phyloP scores from a whole-genome alignment of 805 yeast genomes.

The Candida sphagnicola region DNA sequence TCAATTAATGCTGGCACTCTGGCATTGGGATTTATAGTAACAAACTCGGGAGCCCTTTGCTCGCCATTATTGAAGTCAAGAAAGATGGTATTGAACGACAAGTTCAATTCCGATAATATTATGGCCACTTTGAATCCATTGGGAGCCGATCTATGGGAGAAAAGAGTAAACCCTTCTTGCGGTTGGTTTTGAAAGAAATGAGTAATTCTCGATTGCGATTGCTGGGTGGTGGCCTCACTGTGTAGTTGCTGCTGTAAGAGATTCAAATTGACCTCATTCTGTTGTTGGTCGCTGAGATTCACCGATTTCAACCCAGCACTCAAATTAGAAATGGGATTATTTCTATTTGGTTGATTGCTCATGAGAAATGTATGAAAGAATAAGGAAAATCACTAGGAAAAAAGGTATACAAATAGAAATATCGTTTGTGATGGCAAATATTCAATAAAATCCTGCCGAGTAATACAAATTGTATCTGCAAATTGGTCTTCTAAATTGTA shows the following conservation, averaged over 20 bases:
- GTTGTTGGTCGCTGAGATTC: constrained; percentile 37
- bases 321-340: constrained; percentile 37
- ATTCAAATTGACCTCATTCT: constrained; percentile 37
- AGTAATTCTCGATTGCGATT: constrained; percentile 56
- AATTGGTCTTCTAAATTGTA: too few relatives aligned
- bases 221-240: constrained; percentile 36
- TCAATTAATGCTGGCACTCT: constrained; percentile 93
- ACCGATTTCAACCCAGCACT: constrained; percentile 46
- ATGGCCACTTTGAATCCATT: constrained; percentile 96
- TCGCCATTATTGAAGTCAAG: constrained; percentile 86
- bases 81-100: constrained; percentile 75
- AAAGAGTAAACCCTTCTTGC: constrained; percentile 75
- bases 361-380: too few relatives aligned
- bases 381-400: too few relatives aligned
- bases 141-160: constrained; percentile 76
- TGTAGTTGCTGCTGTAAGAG: constrained; percentile 44
- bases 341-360: constrained; percentile 1
- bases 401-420: too few relatives aligned
- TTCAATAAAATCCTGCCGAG: too few relatives aligned
- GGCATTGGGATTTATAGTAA: constrained; percentile 92
- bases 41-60: constrained; percentile 90
- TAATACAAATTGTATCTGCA: too few relatives aligned
- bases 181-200: constrained; percentile 76
- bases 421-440: too few relatives aligned
- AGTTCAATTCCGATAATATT: constrained; percentile 75